Base-by-base conservation (phyloP, 768 basidiomycete species). In the Russula dissimulans region DNA sequence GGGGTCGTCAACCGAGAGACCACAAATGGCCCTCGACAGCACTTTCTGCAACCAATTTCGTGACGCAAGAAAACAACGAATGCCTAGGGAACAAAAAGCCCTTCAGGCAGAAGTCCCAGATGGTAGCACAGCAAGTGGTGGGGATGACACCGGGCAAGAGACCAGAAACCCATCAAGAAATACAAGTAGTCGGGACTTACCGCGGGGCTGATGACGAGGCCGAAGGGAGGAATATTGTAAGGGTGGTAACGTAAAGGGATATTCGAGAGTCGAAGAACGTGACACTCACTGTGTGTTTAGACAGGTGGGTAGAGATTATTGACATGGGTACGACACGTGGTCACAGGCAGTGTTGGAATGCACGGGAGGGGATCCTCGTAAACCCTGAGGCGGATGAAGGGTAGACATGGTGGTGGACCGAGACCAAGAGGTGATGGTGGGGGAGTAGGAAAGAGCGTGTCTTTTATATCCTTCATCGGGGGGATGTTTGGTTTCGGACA, bases 381-480 rank as follows among this genome's bases (percentile, higher is more conserved):
- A 32, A 5, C 46, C 12, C n/a, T 29, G 51, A 53, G 32, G 56
- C 38, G 45, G 38, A 22, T 12, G 44, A 6, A 26, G 36, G 42
- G 18, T 14, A 39, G 53, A 26, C 7, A 43, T 53, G 56, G 56
- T 57, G 56, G 50, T 42, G 60, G 51, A 15, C 34, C 12, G 45
- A 36, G 50, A 32, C 29, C 29, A 53, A 42, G 51, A 47, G 39
- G 26, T 18, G 41, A 53, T 57, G 51, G 39, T 44, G 10, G 50
- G 39, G 39, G 18, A 38, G 50, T 41, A 46, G 11, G 45, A 61
- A 47, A 43, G 39, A 34, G 60, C 45, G 60, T 56, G 60, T 61
- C 60, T 61, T 61, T 52, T 61, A 61, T 61, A 61, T 47, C 31
- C 56, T 48, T 36, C 56, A 57, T 56, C 59, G 60, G 55, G 60